phyloP scores from a whole-genome alignment of 768 basidiomycete genomes.

The Pleurotus salmoneostramineus region DNA sequence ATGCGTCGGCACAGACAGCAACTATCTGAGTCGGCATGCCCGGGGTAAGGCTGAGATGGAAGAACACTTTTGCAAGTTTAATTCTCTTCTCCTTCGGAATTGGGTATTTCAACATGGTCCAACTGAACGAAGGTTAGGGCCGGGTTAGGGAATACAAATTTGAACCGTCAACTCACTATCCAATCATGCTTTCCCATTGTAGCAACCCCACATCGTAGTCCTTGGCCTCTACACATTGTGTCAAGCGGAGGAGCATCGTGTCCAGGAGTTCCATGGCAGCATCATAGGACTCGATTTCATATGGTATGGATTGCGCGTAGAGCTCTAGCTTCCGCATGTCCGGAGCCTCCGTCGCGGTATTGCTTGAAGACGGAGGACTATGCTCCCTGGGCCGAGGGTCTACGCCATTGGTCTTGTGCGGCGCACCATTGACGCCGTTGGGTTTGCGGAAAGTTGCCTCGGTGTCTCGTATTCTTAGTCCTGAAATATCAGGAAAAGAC shows the following conservation, averaged over 20 bases:
- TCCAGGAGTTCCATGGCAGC: constrained; percentile 76
- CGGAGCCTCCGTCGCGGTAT: constrained; percentile 34
- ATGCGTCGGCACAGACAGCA: constrained; percentile 60
- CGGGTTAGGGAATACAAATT: background rate
- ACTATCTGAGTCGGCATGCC: constrained; percentile 72
- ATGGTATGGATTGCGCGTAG: constrained; percentile 68
- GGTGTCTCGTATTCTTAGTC: constrained; percentile 36
- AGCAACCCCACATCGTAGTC: constrained; percentile 80
- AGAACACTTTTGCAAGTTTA: constrained; percentile 73
- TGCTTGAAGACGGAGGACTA: constrained; percentile 16
- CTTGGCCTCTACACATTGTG: constrained; percentile 72
- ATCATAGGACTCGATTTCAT: constrained; percentile 71
- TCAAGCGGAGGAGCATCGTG: constrained; percentile 61
- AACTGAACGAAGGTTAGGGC: constrained; percentile 35
- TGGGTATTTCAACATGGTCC: constrained; percentile 82
- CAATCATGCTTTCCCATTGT: constrained; percentile 78
- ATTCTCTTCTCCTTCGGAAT: constrained; percentile 79
- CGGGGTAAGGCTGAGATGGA: constrained; percentile 68
- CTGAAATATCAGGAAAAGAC: constrained; percentile 45
- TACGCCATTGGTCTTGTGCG: background rate
- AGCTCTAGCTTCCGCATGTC: constrained; percentile 57
- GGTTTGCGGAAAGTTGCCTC: background rate
- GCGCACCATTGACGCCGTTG: background rate
- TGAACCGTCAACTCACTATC: constrained; percentile 46
- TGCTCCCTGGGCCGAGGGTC: constrained; percentile 2